Evolutionary conservation across 2,329 filamentous ascomycete genomes (phyloP).

Genomic region (Microdochium nivale): DNA sequence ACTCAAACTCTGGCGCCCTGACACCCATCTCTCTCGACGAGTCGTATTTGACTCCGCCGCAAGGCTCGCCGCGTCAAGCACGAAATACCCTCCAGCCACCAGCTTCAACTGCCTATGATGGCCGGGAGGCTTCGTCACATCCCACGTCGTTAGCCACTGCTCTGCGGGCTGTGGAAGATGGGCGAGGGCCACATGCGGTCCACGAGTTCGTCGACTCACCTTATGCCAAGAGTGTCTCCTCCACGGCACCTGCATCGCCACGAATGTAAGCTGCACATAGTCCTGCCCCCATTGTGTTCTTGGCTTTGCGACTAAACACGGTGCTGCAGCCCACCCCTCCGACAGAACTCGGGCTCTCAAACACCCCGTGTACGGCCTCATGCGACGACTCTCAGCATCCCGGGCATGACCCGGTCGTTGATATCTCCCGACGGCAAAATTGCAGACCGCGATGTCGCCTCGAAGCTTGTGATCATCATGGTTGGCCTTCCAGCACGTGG

Average conservation of each 20-base stretch:
- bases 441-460: conserved; percentile 84
- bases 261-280: conserved; percentile 40
- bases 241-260: conserved; percentile 50
- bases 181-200: neutral
- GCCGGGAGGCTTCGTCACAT: conserved; percentile 18
- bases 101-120: conserved; percentile 15
- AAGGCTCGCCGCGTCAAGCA: neutral
- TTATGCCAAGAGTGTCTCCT: conserved; percentile 46
- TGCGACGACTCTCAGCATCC: conserved; percentile 93
- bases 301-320: conserved; percentile 7
- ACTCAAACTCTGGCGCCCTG: neutral
- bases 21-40: neutral
- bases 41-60: neutral
- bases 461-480: conserved; percentile 97
- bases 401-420: conserved; percentile 88
- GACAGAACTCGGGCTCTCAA: conserved; percentile 66
- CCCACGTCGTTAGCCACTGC: conserved; percentile 30
- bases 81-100: conserved; percentile 8
- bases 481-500: conserved; percentile 90
- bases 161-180: conserved; percentile 31
- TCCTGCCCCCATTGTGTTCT: conserved; percentile 1
- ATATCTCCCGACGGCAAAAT: conserved; percentile 95
- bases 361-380: conserved; percentile 74
- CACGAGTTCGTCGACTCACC: conserved; percentile 35
- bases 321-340: conserved; percentile 48